Evolutionary conservation across 208 protist genomes (phyloP).

Genomic region (Blastocrithidia nonstop): DNA sequence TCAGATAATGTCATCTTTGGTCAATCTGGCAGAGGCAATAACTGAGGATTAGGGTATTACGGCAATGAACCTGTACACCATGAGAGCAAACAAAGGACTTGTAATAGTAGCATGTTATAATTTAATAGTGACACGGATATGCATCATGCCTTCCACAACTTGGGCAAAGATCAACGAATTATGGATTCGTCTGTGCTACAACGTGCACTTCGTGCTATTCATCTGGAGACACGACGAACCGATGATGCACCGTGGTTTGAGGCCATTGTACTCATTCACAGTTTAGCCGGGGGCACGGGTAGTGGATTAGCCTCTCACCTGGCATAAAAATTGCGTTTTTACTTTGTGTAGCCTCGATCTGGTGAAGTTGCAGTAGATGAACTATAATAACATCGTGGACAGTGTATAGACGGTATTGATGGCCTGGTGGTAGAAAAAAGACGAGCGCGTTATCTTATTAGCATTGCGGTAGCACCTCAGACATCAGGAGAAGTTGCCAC

Average conservation of each 20-base stretch:
- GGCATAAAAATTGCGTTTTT: slow-evolving; percentile 64
- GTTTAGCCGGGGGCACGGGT: slow-evolving; percentile 69
- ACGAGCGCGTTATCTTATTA: slow-evolving; percentile 49
- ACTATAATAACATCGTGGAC: slow-evolving; percentile 35
- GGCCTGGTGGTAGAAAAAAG: slow-evolving; percentile 53
- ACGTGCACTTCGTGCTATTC: slow-evolving; percentile 45
- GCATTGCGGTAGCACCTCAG: slow-evolving; percentile 55
- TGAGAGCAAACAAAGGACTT: background rate
- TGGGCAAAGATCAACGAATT: slow-evolving; percentile 43
- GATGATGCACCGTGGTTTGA: slow-evolving; percentile 26
- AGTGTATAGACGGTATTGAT: slow-evolving; percentile 61
- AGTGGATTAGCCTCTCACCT: slow-evolving; percentile 64
- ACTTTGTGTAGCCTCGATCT: slow-evolving; percentile 61
- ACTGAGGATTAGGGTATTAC: slow-evolving; percentile 80
- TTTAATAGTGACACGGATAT: slow-evolving; percentile 4
- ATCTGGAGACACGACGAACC: slow-evolving; percentile 59
- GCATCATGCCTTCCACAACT: slow-evolving; percentile 30
- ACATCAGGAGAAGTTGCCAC: slow-evolving; percentile 48
- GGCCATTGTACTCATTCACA: slow-evolving; percentile 71
- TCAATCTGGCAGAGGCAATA: slow-evolving; percentile 73
- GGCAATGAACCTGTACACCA: slow-evolving; percentile 13
- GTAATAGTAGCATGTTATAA: background rate
- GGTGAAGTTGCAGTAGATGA: slow-evolving; percentile 1
- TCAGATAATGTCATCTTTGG: slow-evolving; percentile 54
- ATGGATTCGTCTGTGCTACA: slow-evolving; percentile 32